Percentiles rank a stretch among this genome's conserved stretches.
These are phyloP conservation scores for Casuarina equisetifolia DNA, from an alignment of 306 rosid species.

Conservation along the genomic window DNA sequence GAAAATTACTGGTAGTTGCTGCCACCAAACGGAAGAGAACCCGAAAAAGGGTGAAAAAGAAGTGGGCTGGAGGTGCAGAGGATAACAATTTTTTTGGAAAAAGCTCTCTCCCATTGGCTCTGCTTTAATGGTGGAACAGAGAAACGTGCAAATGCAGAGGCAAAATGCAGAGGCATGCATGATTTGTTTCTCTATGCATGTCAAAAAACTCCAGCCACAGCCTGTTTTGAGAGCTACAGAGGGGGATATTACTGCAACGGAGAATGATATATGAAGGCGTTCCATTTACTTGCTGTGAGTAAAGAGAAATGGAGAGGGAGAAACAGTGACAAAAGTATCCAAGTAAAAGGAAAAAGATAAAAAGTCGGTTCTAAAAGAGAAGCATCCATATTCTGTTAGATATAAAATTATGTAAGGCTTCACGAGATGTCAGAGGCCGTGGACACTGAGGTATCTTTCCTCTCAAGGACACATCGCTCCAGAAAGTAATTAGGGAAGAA, in stretches of 20 bases:
- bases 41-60: constrained; percentile 14
- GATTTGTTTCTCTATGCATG: constrained; percentile 22
- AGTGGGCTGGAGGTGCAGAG: neutral
- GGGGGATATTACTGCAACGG: constrained; percentile 11
- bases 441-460: constrained; percentile 57
- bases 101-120: neutral
- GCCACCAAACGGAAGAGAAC: constrained; percentile 16
- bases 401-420: constrained; percentile 26
- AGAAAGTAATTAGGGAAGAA: constrained; percentile 28
- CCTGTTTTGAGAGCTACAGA: constrained; percentile 19
- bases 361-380: neutral
- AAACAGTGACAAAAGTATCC: neutral
- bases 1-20: constrained; percentile 10
- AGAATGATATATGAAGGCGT: constrained; percentile 16
- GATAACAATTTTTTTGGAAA: constrained; percentile 17
- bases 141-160: constrained; percentile 9
- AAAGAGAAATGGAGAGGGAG: constrained; percentile 5
- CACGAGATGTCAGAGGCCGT: constrained; percentile 64
- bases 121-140: constrained; percentile 27
- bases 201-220: neutral
- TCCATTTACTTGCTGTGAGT: constrained; percentile 5
- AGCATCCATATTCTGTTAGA: neutral
- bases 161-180: constrained; percentile 19
- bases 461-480: constrained; percentile 73
- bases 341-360: constrained; percentile 1